phyloP scores from a whole-genome alignment of 2,329 filamentous ascomycete genomes.

The Dryadomyces quercus-mongolicae region DNA sequence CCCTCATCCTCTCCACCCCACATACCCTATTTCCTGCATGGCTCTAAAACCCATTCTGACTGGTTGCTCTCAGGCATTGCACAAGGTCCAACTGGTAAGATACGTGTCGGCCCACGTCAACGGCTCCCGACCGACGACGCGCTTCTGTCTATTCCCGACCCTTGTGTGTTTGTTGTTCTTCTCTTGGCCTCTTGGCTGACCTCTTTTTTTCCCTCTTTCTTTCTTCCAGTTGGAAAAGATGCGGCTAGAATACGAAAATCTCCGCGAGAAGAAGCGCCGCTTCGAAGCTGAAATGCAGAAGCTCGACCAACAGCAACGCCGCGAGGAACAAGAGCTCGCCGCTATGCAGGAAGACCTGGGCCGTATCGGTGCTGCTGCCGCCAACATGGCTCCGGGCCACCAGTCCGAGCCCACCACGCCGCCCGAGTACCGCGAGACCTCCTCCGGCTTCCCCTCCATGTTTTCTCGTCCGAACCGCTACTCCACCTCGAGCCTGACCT shows the following conservation, averaged over 20 bases:
- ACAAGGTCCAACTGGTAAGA: conserved; percentile 69
- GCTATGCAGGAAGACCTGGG: conserved; percentile 72
- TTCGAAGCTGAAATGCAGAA: conserved; percentile 91
- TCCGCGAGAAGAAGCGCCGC: conserved; percentile 76
- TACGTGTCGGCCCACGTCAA: not conserved
- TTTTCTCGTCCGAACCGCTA: conserved; percentile 80
- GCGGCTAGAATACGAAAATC: conserved; percentile 80
- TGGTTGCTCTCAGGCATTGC: conserved; percentile 38
- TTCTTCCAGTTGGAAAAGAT: conserved; percentile 72
- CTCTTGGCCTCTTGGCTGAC: not conserved
- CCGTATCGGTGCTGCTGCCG: conserved; percentile 28
- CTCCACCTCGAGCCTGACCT: conserved; percentile 77
- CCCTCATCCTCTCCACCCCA: not conserved
- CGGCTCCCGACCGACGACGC: not conserved
- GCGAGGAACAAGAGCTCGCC: conserved; percentile 71
- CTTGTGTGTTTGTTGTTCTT: not conserved
- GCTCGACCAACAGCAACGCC: conserved; percentile 72
- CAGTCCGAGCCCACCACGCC: conserved; percentile 94
- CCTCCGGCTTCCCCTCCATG: conserved; percentile 60
- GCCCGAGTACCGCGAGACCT: conserved; percentile 73
- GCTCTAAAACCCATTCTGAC: not conserved
- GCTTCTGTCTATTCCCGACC: too few species aligned
- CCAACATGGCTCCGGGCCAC: conserved; percentile 46
- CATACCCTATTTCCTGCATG: not conserved
- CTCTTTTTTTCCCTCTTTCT: not conserved